These are phyloP conservation scores for Coniophora puteana DNA, from an alignment of 1,284 basidiomycete genomes.

Conservation along the genomic window DNA sequence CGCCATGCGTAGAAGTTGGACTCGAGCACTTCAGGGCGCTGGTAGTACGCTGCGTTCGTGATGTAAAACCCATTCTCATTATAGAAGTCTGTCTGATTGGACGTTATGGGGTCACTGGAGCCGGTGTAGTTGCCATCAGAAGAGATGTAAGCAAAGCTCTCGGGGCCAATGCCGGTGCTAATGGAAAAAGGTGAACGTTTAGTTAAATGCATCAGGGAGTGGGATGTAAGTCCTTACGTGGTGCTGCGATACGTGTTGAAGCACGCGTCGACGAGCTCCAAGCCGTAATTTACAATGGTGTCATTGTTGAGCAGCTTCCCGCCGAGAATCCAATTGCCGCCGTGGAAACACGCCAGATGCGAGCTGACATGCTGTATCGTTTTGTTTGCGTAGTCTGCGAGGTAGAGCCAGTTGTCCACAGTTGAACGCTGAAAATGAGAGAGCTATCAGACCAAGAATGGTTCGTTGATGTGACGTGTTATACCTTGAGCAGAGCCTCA, in stretches of 20 bases:
- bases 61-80: slow-evolving; percentile 59
- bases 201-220: slow-evolving; percentile 1
- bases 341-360: slow-evolving; percentile 61
- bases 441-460: slow-evolving; percentile 8
- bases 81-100: slow-evolving; percentile 42
- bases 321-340: slow-evolving; percentile 66
- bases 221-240: slow-evolving; percentile 36
- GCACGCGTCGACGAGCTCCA: slow-evolving; percentile 58
- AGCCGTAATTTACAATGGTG: slow-evolving; percentile 56
- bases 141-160: slow-evolving; percentile 54
- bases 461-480: slow-evolving; percentile 9
- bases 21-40: slow-evolving; percentile 67
- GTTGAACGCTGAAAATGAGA: slow-evolving; percentile 45
- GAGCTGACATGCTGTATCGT: slow-evolving; percentile 54
- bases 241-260: slow-evolving; percentile 70
- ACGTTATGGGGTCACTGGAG: slow-evolving; percentile 28
- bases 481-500: slow-evolving; percentile 43
- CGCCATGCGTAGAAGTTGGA: slow-evolving; percentile 72
- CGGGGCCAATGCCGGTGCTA: slow-evolving; percentile 68
- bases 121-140: slow-evolving; percentile 53
- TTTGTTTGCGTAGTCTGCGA: slow-evolving; percentile 48
- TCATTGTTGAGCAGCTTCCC: slow-evolving; percentile 58
- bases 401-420: slow-evolving; percentile 52
- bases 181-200: background rate
- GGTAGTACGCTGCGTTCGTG: slow-evolving; percentile 40